phyloP scores from a whole-genome alignment of 495 filamentous ascomycete species.

The Tuber brumale region DNA sequence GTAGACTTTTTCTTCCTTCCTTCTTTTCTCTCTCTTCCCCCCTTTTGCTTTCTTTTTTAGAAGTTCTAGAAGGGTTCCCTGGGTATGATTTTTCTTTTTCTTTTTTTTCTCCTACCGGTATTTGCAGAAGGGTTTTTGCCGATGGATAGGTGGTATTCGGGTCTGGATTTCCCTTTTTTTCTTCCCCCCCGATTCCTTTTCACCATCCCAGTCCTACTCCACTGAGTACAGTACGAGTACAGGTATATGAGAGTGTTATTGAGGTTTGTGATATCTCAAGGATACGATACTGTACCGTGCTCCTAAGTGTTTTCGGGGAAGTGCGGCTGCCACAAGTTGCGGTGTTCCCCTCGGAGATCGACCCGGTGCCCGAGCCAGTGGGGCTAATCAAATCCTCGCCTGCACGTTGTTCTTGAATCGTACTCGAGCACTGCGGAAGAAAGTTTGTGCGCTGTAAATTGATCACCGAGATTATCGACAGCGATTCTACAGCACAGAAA shows the following conservation, averaged over 20 bases:
- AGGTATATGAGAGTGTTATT: not conserved
- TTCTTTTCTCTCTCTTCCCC: too few relatives aligned
- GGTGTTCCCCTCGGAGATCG: too few relatives aligned
- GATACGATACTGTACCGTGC: not conserved
- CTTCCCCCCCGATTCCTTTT: not conserved
- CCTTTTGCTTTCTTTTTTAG: not conserved
- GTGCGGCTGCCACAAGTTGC: too few relatives aligned
- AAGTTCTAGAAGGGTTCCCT: not conserved
- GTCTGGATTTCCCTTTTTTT: not conserved
- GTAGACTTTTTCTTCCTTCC: not conserved
- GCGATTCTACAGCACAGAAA: not conserved
- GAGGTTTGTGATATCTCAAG: not conserved
- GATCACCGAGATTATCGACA: not conserved
- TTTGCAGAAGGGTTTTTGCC: not conserved
- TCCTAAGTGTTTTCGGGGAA: not conserved
- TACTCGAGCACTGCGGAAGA: too few relatives aligned
- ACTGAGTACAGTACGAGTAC: not conserved
- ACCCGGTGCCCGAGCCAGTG: too few relatives aligned
- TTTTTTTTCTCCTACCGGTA: too few relatives aligned
- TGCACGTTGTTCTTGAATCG: too few relatives aligned
- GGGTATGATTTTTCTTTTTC: too few relatives aligned
- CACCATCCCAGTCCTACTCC: not conserved
- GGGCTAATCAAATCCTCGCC: too few relatives aligned
- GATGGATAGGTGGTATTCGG: too few relatives aligned
- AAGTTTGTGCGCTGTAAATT: not conserved